Evolutionary conservation across 1,284 basidiomycete species (phyloP).

Genomic region (Ceratobasidium theobromae): DNA sequence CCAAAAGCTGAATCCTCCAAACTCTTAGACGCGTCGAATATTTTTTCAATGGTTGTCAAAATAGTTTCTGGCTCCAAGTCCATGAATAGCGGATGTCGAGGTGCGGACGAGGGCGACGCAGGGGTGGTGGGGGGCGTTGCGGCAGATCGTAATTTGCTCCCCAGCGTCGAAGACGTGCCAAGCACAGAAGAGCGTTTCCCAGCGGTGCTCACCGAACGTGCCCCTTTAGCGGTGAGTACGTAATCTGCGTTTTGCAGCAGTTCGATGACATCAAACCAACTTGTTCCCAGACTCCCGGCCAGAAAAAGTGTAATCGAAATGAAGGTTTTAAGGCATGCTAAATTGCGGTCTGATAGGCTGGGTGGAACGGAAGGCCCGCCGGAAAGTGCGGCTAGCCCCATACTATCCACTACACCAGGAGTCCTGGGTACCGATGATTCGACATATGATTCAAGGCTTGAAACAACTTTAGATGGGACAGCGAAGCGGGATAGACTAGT

Average conservation of each 20-base stretch:
- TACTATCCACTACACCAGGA: slow-evolving; percentile 57
- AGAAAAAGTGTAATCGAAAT: slow-evolving; percentile 79
- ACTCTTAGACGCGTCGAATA: slow-evolving; percentile 83
- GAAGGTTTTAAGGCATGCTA: slow-evolving; percentile 85
- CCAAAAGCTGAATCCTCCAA: slow-evolving; percentile 82
- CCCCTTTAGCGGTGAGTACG: slow-evolving; percentile 67
- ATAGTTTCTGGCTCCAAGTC: slow-evolving; percentile 78
- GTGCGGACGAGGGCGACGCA: background rate
- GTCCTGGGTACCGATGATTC: slow-evolving; percentile 68
- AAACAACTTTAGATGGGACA: slow-evolving; percentile 84
- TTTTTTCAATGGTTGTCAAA: slow-evolving; percentile 67
- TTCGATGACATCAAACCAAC: slow-evolving; percentile 91
- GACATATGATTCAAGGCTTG: slow-evolving; percentile 71
- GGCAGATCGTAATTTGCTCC: background rate
- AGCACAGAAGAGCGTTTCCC: slow-evolving; percentile 25
- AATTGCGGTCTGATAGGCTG: slow-evolving; percentile 81
- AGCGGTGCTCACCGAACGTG: slow-evolving; percentile 26
- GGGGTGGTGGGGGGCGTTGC: slow-evolving; percentile 24
- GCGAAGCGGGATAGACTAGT: slow-evolving; percentile 84
- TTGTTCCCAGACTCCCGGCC: slow-evolving; percentile 78
- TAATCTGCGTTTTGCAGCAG: slow-evolving; percentile 91
- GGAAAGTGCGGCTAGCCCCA: slow-evolving; percentile 54
- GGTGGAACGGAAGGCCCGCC: slow-evolving; percentile 51
- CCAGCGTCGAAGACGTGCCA: background rate
- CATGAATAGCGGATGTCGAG: slow-evolving; percentile 53